These are phyloP conservation scores for Neofusicoccum umdonicola DNA, from an alignment of 2,329 filamentous ascomycete genomes.

Conservation along the genomic window DNA sequence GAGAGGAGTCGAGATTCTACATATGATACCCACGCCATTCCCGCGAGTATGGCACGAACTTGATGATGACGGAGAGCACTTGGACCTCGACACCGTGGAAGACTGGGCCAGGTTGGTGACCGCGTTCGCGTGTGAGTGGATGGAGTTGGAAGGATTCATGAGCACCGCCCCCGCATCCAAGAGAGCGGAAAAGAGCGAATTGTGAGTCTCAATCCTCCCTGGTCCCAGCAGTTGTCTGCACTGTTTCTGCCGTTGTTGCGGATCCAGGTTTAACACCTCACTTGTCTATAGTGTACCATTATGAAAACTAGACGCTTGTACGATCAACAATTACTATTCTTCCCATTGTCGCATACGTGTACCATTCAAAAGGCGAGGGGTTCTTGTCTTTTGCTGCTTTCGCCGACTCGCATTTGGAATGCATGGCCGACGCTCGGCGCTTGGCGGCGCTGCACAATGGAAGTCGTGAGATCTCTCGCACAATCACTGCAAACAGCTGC, in stretches of 20 bases:
- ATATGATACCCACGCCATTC: slow-evolving; percentile 84
- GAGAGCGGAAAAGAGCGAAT: slow-evolving; percentile 27
- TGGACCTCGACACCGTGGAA: slow-evolving; percentile 74
- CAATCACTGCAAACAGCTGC: neutral
- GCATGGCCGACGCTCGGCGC: neutral
- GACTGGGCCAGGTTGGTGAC: slow-evolving; percentile 87
- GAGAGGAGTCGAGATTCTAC: slow-evolving; percentile 81
- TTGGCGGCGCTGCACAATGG: neutral
- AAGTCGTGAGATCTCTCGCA: neutral
- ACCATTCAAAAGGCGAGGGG: too few species aligned
- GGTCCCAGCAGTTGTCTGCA: neutral
- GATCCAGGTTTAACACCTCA: neutral
- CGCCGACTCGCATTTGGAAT: neutral
- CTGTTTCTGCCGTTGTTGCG: neutral
- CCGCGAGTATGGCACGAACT: slow-evolving; percentile 83
- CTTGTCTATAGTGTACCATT: neutral
- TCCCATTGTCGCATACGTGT: neutral
- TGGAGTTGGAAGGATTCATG: slow-evolving; percentile 70
- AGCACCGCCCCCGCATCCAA: slow-evolving; percentile 19
- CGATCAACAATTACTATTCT: neutral
- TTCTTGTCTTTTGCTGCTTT: neutral
- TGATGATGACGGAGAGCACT: slow-evolving; percentile 76
- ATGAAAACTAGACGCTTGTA: slow-evolving; percentile 5
- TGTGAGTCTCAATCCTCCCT: slow-evolving; percentile 22
- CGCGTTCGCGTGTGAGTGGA: slow-evolving; percentile 86